Evolutionary conservation across 768 basidiomycete species (phyloP), one percentile per base, ranked within the genome.

Genomic region (Lactifluus echinatus): DNA sequence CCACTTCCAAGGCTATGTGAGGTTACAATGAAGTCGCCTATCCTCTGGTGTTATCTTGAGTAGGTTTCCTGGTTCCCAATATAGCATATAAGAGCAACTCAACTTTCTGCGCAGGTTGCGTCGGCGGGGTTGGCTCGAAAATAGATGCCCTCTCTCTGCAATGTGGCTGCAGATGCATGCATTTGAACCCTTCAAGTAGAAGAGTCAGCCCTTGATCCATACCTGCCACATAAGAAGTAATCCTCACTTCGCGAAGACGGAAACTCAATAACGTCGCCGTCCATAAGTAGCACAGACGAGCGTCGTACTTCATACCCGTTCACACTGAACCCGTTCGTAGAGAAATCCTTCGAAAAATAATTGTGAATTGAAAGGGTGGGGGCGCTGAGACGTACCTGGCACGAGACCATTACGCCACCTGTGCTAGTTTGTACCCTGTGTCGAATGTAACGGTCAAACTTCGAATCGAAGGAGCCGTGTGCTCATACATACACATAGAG

Each of bases 1-100:
- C 89, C 89, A 23, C 80, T 83, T 40, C 89, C 89, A 12, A 92
- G 77, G 63, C 83, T 86, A 58, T 90, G 87, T 3, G 84, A 82
- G 19, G 85, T 88, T n/a, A 91, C 81, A 15, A 80, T 71, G 63
- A 87, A 90, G 45, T 74, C 72, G 14, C 85, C 87, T 36, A 90
- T 74, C 50, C 68, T 74, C 87, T 87, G 65, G 26, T 49, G 23
- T 43, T 58, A 36, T 36, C 21, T 39, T 15, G 12, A 26, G 46
- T 48, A 28, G 39, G 26, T 53, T 45, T 12, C 29, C 26, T 43
- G 37, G 21, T 23, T 15, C 31, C 5, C 15, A 47, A 26, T 14
- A 21, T 44, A 11, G 11, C 21, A 29, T 12, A 29, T 51, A 44
- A 15, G 61, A 47, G 44, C 57, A 55, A 50, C 65, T 65, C 57